Evolutionary conservation across 257 asterid genomes (phyloP), one percentile per base, ranked within the genome.

Genomic region (Eucommia ulmoides): DNA sequence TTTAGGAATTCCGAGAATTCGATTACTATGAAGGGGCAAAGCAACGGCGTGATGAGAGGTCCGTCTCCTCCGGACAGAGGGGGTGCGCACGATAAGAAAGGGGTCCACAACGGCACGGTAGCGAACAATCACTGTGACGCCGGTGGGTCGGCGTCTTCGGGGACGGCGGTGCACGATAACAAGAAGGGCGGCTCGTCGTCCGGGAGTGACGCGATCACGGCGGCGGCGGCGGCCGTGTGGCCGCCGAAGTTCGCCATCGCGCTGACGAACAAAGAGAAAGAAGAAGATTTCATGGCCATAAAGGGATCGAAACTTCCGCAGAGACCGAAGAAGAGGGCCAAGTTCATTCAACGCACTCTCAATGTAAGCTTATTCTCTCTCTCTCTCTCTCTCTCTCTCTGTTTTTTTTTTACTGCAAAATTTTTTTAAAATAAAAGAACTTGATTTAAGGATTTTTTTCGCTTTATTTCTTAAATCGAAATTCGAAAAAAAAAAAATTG

Each of bases 291-390:
- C 55, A 42, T 83, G 87, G 87, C 85, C 19, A 74, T 88, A 50
- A 88, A 84, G 72, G 97, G 95, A 24, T 88, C 97, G 52, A 88
- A 81, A 62, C 92, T 81, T 1, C 97, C 97, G 54, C 97, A 88
- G 51, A 76, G 97, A 62, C 97, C 97, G 52, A 88, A 88, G 75
- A 88, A 88, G 56, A 63, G 97, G 55, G 94, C 95, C 20, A 88
- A 88, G 58, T 56, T 74, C 44, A 75, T 88, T 59, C 97, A 88
- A 61, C 91, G 95, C 6, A 79, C 88, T 26, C 82, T 88, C 75
- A 88, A 81, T 59, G 97, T 88, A 54, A 88, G 94, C 67, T 61
- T 53, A n/a, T 53, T 20, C 45, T 5, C 5, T 7, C 23, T 45
- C 23, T 16, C 24, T 33, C 46, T 51, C 24, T 25, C n/a, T 23